phyloP scores from a whole-genome alignment of 1,139 yeast species.

The Hansenula sp. region DNA sequence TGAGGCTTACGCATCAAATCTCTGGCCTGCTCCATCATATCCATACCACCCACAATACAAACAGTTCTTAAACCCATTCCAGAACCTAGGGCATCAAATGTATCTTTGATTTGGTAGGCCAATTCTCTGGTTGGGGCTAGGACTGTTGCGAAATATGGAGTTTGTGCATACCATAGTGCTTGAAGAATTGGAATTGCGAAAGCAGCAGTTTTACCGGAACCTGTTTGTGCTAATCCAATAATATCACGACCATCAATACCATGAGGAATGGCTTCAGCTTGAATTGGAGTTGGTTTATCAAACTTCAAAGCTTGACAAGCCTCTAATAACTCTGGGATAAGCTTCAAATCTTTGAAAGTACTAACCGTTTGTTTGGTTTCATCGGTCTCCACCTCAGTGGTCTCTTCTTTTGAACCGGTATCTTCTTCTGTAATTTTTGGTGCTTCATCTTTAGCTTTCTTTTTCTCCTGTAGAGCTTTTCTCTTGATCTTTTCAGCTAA shows the following conservation, averaged over 20 bases:
- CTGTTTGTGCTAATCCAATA: conserved; percentile 80
- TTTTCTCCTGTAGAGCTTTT: conserved; percentile 40
- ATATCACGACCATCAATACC: conserved; percentile 84
- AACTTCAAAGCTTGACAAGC: conserved; percentile 69
- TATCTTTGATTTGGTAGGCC: conserved; percentile 93
- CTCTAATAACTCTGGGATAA: conserved; percentile 80
- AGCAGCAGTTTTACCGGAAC: conserved; percentile 85
- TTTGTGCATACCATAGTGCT: conserved; percentile 83
- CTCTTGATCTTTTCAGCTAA: conserved; percentile 46
- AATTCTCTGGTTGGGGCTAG: conserved; percentile 96
- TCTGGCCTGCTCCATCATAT: conserved; percentile 95
- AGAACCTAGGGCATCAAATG: conserved; percentile 90
- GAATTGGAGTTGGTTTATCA: conserved; percentile 83
- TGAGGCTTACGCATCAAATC: conserved; percentile 94
- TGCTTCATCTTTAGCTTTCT: conserved; percentile 19
- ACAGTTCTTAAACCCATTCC: conserved; percentile 85
- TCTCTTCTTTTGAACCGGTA: conserved; percentile 10
- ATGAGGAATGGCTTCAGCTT: conserved; percentile 85
- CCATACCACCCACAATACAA: conserved; percentile 97
- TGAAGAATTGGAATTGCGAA: conserved; percentile 89
- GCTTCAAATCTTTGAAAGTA: conserved; percentile 45
- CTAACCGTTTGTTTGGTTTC: conserved; percentile 24
- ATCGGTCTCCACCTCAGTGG: conserved; percentile 18
- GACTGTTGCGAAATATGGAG: conserved; percentile 85
- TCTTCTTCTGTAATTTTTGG: conserved; percentile 1